Conservation (phyloP, 208 protist species). For the Angomonas ambiguus region DNA sequence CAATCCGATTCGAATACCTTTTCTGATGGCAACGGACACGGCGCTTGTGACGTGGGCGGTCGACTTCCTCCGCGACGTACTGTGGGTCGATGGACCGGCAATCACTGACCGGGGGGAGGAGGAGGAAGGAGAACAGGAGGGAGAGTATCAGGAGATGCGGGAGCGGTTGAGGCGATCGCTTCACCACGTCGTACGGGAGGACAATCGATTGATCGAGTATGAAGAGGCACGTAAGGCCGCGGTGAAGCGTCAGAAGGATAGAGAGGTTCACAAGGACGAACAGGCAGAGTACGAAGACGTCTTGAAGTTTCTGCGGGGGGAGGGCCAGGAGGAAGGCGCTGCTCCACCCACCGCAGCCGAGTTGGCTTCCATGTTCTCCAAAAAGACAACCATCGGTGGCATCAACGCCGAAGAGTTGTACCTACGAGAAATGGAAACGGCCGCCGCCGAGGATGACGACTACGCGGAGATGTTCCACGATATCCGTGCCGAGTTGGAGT, state of each 20-base stretch:
- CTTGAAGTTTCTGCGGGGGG: neutral
- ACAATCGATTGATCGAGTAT: constrained; percentile 8
- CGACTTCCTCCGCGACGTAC: constrained; percentile 12
- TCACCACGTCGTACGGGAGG: neutral
- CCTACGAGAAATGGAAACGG: neutral
- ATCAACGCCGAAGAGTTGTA: constrained; percentile 13
- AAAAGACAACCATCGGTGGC: constrained; percentile 6
- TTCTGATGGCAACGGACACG: constrained; percentile 29
- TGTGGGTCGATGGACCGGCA: neutral
- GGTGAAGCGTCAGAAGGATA: constrained; percentile 1
- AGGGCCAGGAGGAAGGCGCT: neutral
- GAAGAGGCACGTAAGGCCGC: neutral
- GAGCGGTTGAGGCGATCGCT: neutral
- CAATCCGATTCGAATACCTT: constrained; percentile 5
- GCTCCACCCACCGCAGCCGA: constrained; percentile 4
- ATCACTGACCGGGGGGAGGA: neutral
- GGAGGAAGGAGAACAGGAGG: neutral
- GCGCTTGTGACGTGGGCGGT: constrained; percentile 25
- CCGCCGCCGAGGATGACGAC: constrained; percentile 11
- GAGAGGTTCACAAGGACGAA: neutral
- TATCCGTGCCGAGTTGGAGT: constrained; percentile 40
- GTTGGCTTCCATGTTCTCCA: constrained; percentile 26
- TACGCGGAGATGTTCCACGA: constrained; percentile 29
- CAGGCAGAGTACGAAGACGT: neutral
- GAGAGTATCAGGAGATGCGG: constrained; percentile 7